Evolutionary conservation across 345 rosid species (phyloP).

Genomic region (Euphorbia pulcherrima): DNA sequence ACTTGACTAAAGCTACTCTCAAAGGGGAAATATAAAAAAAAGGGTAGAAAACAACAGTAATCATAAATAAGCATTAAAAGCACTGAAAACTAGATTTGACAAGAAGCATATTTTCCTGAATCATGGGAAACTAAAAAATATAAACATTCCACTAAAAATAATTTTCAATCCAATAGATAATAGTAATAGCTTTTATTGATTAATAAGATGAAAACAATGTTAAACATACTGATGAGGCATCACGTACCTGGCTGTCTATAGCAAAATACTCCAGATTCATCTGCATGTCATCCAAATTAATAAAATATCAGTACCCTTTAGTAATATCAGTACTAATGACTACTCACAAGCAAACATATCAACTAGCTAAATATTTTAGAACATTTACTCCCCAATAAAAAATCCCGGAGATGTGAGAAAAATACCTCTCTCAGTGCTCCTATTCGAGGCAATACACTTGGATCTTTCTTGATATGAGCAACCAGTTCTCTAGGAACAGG

Average conservation of each 20-base stretch:
- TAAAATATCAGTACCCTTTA: constrained; percentile 9
- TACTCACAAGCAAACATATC: background rate
- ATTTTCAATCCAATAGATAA: background rate
- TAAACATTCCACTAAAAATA: background rate
- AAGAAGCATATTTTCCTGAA: background rate
- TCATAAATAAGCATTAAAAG: background rate
- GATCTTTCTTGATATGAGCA: constrained; percentile 74
- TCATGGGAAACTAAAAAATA: background rate
- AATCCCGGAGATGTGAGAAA: background rate
- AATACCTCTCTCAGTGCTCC: constrained; percentile 91
- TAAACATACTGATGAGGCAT: constrained; percentile 5
- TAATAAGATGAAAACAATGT: background rate
- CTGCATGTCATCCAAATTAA: constrained; percentile 46
- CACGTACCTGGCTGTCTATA: constrained; percentile 85
- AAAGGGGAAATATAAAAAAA: background rate
- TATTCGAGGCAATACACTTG: constrained; percentile 82
- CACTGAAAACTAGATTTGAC: constrained; percentile 6
- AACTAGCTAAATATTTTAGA: constrained; percentile 11
- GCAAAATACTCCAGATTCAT: constrained; percentile 99
- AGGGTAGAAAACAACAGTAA: background rate
- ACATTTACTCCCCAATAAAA: constrained; percentile 8
- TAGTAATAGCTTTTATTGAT: background rate
- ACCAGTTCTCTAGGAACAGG: constrained; percentile 81
- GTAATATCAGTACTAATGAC: constrained; percentile 11
- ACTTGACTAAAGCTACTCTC: background rate